These are phyloP conservation scores for Phoenix roebelenii DNA, from an alignment of 176 grass and related monocot species.

Conservation along the genomic window DNA sequence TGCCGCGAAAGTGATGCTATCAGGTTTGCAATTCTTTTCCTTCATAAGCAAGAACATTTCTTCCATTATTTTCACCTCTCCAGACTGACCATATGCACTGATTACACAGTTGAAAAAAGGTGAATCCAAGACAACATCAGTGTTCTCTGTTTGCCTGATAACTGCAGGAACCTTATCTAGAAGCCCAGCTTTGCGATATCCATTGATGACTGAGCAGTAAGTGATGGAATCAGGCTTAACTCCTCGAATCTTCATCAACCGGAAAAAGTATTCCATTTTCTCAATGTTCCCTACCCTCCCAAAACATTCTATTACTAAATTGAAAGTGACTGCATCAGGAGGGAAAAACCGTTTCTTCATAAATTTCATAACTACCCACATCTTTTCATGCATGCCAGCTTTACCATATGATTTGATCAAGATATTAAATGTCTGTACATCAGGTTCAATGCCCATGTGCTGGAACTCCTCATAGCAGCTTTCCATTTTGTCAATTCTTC, in stretches of 20 bases:
- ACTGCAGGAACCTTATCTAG: constrained; percentile 59
- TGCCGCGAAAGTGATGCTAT: constrained; percentile 50
- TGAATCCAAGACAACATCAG: constrained; percentile 60
- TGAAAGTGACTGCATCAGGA: constrained; percentile 50
- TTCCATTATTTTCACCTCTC: constrained; percentile 79
- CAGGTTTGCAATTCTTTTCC: constrained; percentile 73
- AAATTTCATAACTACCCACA: constrained; percentile 54
- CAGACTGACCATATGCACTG: constrained; percentile 50
- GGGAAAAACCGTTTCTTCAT: constrained; percentile 64
- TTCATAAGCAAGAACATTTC: constrained; percentile 75
- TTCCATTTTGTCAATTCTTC: constrained; percentile 60
- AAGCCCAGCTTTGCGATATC: constrained; percentile 58
- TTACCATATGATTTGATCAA: constrained; percentile 83
- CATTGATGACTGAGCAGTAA: constrained; percentile 74
- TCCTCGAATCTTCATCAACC: constrained; percentile 76
- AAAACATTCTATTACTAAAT: constrained; percentile 69
- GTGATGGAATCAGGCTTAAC: constrained; percentile 66
- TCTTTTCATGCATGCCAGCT: constrained; percentile 40
- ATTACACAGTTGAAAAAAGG: constrained; percentile 89
- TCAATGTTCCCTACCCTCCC: constrained; percentile 57
- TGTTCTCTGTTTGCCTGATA: constrained; percentile 73
- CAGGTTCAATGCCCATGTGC: constrained; percentile 69
- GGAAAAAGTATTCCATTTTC: constrained; percentile 88
- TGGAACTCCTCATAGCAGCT: constrained; percentile 72
- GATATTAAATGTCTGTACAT: constrained; percentile 60